Evolutionary conservation across 495 filamentous ascomycete genomes (phyloP).

Genomic region (Penicillium verhagenii): DNA sequence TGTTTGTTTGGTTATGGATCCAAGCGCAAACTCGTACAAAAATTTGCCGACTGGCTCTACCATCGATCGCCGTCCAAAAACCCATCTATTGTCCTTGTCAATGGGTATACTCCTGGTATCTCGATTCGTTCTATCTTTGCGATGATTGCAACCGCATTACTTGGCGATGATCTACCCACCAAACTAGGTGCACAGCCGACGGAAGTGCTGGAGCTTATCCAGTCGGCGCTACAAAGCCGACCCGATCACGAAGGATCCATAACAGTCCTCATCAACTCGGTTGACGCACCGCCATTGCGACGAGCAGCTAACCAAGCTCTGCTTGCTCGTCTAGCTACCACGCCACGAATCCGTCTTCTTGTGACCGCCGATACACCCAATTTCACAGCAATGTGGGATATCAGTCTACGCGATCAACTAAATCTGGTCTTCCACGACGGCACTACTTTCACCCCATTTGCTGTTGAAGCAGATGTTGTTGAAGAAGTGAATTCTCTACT

Average conservation of each 20-base stretch:
- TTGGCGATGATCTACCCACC: conserved; percentile 53
- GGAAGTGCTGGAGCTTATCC: conserved; percentile 64
- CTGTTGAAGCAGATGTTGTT: conserved; percentile 72
- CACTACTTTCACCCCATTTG: conserved; percentile 80
- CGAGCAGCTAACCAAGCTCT: conserved; percentile 65
- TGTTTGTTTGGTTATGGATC: conserved; percentile 92
- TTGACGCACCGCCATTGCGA: conserved; percentile 77
- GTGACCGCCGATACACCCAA: conserved; percentile 84
- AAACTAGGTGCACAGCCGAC: conserved; percentile 61
- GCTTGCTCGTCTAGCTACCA: conserved; percentile 72
- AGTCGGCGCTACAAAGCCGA: conserved; percentile 54
- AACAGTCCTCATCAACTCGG: conserved; percentile 78
- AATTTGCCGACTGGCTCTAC: conserved; percentile 75
- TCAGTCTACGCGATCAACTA: conserved; percentile 70
- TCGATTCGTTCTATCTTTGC: conserved; percentile 77
- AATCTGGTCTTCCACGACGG: conserved; percentile 91
- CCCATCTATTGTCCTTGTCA: conserved; percentile 74
- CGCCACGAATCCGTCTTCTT: conserved; percentile 70
- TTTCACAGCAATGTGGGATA: conserved; percentile 88
- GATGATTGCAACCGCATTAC: conserved; percentile 63
- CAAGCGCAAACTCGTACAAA: conserved; percentile 71
- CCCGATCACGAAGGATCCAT: conserved; percentile 43
- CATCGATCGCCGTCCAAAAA: conserved; percentile 29
- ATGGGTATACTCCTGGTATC: conserved; percentile 78
- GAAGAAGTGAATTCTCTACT: conserved; percentile 84